Evolutionary conservation across 2,329 filamentous ascomycete species (phyloP), one percentile per base, ranked within the genome.

Genomic region (Alternaria postmessia): DNA sequence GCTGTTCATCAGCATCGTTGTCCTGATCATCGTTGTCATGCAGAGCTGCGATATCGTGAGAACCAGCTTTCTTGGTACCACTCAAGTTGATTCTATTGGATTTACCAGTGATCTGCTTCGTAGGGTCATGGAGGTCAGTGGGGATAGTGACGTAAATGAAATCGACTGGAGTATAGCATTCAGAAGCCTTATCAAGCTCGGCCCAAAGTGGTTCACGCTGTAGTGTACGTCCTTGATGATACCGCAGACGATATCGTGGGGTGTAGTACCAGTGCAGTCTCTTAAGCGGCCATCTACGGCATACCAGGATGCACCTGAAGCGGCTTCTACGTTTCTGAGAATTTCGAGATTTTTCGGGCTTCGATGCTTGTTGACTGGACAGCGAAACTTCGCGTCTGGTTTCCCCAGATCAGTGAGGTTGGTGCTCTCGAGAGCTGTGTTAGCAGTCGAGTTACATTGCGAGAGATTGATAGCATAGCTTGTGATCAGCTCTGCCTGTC

Each of bases 171-270:
- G 28, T 30, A 12, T 9, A 30, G 11, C 28, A 30, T 30, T 30
- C 28, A 30, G 28, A 30, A 30, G 28, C 9, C 28, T 11, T 12
- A 4, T 51, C 34, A 30, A 38, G 77, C 57, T 83, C 81, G 32
- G 78, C 65, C 83, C 84, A 87, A 8, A 81, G 77, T 0, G 80
- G 75, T 0, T 84, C 87, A 20, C 85, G 77, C 26, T 81, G 79
- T 8, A 87, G 62, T 0, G 62, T 64, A 3, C 80, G 80, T 60
- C 63, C 28, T 0, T 77, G 18, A 26, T 76, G 70, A 14, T 75
- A 75, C 51, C 26, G 6, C 30, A 20, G 22, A 66, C 52, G 3
- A 58, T 36, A 6, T 34, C 44, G 41, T 46, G 49, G 16, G 55
- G 58, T 5, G 58, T 57, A 12, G 26, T 64, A n/a, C 59, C 58